Percentiles rank a stretch among this genome's conserved stretches.
Evolutionary conservation across 345 rosid species (phyloP).

Genomic region (Odontarrhena argentea): DNA sequence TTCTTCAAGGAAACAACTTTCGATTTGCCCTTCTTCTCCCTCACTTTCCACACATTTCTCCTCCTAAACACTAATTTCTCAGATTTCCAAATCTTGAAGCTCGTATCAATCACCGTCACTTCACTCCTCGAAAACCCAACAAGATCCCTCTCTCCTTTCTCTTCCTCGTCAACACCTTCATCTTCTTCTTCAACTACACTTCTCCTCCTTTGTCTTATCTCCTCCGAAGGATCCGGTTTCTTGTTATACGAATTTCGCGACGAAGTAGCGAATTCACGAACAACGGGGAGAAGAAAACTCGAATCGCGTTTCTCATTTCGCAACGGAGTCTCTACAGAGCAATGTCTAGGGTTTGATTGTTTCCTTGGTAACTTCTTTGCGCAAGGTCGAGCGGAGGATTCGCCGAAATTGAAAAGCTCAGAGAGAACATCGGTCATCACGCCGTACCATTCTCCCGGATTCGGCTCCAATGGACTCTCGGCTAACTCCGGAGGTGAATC

Average conservation of each 20-base stretch:
- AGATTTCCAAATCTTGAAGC: conserved; percentile 75
- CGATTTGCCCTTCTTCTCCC: conserved; percentile 77
- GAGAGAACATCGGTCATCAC: conserved; percentile 71
- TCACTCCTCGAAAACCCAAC: conserved; percentile 87
- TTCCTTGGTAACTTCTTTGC: conserved; percentile 63
- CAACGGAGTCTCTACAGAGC: conserved; percentile 37
- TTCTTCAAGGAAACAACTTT: conserved; percentile 48
- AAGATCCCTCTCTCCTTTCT: conserved; percentile 54
- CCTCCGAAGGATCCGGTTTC: conserved; percentile 21
- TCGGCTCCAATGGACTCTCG: not conserved
- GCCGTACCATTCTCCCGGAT: conserved; percentile 55
- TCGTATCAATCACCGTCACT: conserved; percentile 91
- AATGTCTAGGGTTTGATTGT: conserved; percentile 77
- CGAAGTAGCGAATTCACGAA: conserved; percentile 37
- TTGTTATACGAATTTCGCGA: conserved; percentile 43
- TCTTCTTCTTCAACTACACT: conserved; percentile 37
- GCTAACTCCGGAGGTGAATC: conserved; percentile 35
- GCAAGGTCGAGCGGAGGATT: conserved; percentile 25
- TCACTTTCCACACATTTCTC: conserved; percentile 83
- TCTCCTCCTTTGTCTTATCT: conserved; percentile 35
- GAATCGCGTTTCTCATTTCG: conserved; percentile 23
- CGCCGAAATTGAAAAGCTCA: conserved; percentile 73
- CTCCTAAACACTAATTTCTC: conserved; percentile 78
- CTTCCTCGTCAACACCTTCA: conserved; percentile 43
- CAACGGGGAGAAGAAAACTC: conserved; percentile 22